phyloP scores from a whole-genome alignment of 2,329 filamentous ascomycete genomes.

The Xylariaceae sp. region DNA sequence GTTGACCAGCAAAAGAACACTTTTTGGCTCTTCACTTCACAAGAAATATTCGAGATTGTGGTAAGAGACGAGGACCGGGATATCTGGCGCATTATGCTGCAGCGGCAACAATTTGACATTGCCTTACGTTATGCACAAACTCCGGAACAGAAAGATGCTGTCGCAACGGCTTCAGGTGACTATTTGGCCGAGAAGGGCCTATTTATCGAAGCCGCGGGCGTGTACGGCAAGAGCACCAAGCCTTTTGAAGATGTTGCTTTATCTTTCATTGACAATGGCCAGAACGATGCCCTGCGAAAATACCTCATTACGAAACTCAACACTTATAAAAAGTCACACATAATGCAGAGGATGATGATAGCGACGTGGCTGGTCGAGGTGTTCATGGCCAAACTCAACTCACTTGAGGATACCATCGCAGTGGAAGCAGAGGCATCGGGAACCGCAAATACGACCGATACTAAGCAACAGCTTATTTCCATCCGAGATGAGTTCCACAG shows the following conservation, averaged over 20 bases:
- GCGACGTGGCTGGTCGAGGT: constrained; percentile 93
- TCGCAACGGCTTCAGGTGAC: constrained; percentile 89
- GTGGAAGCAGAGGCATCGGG: constrained; percentile 80
- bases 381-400: constrained; percentile 96
- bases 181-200: constrained; percentile 77
- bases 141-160: constrained; percentile 77
- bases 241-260: constrained; percentile 94
- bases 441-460: constrained; percentile 65
- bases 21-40: constrained; percentile 89
- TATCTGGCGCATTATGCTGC: constrained; percentile 91
- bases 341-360: constrained; percentile 95
- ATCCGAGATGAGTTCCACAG: constrained; percentile 80
- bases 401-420: constrained; percentile 87
- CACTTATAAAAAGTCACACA: constrained; percentile 73
- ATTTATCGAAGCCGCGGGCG: constrained; percentile 78
- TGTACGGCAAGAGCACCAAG: constrained; percentile 95
- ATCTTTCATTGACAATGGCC: constrained; percentile 81
- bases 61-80: constrained; percentile 87
- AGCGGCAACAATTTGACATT: constrained; percentile 80
- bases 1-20: constrained; percentile 93
- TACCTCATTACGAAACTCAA: constrained; percentile 83
- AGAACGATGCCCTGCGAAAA: constrained; percentile 85
- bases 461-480: constrained; percentile 64
- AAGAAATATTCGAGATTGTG: constrained; percentile 91
- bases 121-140: constrained; percentile 83